A percentile compares a stretch with the other conserved stretches of the same genome.
phyloP scores from a whole-genome alignment of 2,329 filamentous ascomycete species.

The Pestalotiopsis sp. region DNA sequence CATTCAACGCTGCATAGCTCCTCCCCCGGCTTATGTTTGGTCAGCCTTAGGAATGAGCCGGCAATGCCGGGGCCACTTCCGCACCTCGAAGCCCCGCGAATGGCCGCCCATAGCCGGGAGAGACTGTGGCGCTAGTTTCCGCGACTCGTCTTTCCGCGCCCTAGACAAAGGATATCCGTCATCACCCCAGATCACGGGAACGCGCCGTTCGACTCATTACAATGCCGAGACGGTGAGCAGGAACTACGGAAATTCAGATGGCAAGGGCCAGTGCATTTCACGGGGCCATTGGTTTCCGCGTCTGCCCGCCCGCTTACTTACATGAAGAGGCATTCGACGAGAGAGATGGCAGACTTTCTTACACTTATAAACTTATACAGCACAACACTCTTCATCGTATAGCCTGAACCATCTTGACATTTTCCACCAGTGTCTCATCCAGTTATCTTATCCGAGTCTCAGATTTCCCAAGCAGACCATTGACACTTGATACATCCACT shows the following conservation, averaged over 20 bases:
- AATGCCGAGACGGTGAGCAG: background rate
- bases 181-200: background rate
- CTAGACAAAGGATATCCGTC: constrained; percentile 6
- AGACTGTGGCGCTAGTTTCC: constrained; percentile 5
- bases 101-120: constrained; percentile 12
- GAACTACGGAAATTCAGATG: background rate
- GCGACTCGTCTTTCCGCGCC: constrained; percentile 6
- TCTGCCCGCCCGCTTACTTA: constrained; percentile 8
- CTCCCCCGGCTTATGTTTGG: background rate
- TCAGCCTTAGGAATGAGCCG: background rate
- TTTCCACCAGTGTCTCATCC: background rate
- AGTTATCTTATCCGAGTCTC: background rate
- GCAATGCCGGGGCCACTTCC: background rate
- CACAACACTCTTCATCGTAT: background rate
- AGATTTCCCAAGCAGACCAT: background rate
- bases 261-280: background rate
- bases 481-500: background rate
- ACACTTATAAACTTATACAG: background rate
- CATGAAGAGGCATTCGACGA: background rate
- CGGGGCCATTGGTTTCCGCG: background rate
- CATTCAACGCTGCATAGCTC: background rate
- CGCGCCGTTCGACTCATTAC: background rate
- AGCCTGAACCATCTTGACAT: background rate
- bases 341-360: background rate
- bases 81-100: constrained; percentile 3